Conservation (phyloP, 2,329 filamentous ascomycete species). For the Exserohilum turcica region DNA sequence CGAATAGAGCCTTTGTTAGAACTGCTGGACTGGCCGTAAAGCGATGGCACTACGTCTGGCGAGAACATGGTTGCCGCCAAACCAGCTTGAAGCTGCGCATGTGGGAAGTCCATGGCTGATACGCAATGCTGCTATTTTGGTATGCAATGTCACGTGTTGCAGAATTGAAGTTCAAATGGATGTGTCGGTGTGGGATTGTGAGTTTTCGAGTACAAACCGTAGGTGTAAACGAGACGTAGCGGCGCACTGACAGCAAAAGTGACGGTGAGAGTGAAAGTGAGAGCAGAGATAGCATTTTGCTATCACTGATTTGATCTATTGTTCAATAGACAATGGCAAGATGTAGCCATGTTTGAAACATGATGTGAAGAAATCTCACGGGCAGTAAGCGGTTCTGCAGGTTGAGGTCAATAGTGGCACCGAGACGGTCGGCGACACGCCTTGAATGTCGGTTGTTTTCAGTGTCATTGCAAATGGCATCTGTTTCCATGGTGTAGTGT, state of each 20-base stretch:
- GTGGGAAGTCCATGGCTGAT: slow-evolving; percentile 10
- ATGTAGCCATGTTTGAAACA: too few relatives aligned
- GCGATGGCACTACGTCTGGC: not conserved
- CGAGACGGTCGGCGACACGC: too few relatives aligned
- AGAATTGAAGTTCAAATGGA: not conserved
- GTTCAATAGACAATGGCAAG: not conserved
- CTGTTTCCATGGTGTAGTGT: not conserved
- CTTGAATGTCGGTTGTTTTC: too few relatives aligned
- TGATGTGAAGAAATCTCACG: too few relatives aligned
- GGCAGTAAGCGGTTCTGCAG: too few relatives aligned
- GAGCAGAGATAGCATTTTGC: not conserved
- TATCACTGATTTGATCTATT: not conserved
- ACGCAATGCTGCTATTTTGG: not conserved
- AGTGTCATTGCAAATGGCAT: too few relatives aligned
- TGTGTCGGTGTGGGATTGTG: not conserved
- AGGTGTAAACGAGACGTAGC: not conserved
- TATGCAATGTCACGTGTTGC: not conserved
- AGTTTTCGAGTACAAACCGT: not conserved
- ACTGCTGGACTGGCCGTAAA: not conserved
- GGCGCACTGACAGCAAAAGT: slow-evolving; percentile 2
- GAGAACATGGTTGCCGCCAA: slow-evolving; percentile 7
- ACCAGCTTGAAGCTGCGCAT: slow-evolving; percentile 3
- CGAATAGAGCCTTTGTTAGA: not conserved
- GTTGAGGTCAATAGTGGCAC: too few relatives aligned
- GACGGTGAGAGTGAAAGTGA: slow-evolving; percentile 2